phyloP scores from a whole-genome alignment of 768 basidiomycete species.

The Boletellus ananas region DNA sequence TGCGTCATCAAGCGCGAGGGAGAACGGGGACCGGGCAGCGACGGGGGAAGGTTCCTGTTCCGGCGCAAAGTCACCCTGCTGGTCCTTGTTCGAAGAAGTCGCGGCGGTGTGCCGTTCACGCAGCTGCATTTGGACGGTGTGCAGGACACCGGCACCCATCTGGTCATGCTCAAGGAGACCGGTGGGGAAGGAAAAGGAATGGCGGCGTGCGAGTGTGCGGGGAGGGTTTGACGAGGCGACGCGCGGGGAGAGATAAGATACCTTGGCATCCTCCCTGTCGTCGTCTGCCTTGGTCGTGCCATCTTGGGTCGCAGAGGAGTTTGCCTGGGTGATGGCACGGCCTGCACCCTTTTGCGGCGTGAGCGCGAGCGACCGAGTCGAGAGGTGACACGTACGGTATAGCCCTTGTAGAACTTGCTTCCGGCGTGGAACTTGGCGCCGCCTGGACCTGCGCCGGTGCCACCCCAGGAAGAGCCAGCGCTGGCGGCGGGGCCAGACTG shows the following conservation, averaged over 20 bases:
- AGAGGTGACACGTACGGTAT: slow-evolving; percentile 46
- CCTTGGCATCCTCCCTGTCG: slow-evolving; percentile 51
- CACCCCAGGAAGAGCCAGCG: slow-evolving; percentile 49
- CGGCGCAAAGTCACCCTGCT: slow-evolving; percentile 8
- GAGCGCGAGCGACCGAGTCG: slow-evolving; percentile 3
- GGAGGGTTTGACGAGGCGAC: slow-evolving; percentile 30
- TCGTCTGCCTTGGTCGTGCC: slow-evolving; percentile 45
- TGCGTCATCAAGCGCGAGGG: slow-evolving; percentile 17
- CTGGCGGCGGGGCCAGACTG: slow-evolving; percentile 49
- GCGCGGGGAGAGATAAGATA: slow-evolving; percentile 30
- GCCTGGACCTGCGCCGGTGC: slow-evolving; percentile 55
- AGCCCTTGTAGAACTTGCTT: slow-evolving; percentile 65
- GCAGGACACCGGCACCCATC: slow-evolving; percentile 49
- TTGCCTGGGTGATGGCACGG: slow-evolving; percentile 67
- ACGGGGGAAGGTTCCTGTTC: slow-evolving; percentile 27
- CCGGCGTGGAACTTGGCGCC: slow-evolving; percentile 71
- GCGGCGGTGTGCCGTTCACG: slow-evolving; percentile 52
- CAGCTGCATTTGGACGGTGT: slow-evolving; percentile 60
- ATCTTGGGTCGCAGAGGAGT: slow-evolving; percentile 55
- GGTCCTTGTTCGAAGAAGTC: slow-evolving; percentile 12
- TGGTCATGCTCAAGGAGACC: slow-evolving; percentile 36
- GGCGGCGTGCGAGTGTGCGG: slow-evolving; percentile 52
- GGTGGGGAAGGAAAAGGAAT: slow-evolving; percentile 52
- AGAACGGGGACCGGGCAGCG: slow-evolving; percentile 19
- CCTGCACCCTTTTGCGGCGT: slow-evolving; percentile 52